Evolutionary conservation across 768 basidiomycete genomes (phyloP).

Genomic region (Naematelia aurantialba): DNA sequence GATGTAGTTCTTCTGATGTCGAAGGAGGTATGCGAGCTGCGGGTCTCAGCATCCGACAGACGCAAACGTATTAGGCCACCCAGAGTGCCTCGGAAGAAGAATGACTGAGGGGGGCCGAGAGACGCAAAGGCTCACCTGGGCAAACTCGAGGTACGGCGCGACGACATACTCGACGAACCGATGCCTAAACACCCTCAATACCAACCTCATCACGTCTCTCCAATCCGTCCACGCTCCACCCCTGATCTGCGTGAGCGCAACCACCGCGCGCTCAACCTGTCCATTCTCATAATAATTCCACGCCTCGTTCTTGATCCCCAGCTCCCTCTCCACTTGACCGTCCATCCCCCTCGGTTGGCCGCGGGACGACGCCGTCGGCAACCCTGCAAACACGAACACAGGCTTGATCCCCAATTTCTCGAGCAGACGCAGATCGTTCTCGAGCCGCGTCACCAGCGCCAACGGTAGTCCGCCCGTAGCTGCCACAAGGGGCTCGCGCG

Average conservation of each 20-base stretch:
- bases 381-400: conserved; percentile 94
- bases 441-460: conserved; percentile 70
- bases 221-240: conserved; percentile 57
- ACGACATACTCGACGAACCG: conserved; percentile 93
- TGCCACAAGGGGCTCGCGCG: conserved; percentile 85
- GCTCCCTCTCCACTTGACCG: conserved; percentile 30
- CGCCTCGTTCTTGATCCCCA: conserved; percentile 57
- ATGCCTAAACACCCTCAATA: conserved; percentile 87
- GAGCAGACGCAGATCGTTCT: conserved; percentile 81
- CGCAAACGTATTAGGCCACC: not conserved
- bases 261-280: conserved; percentile 81
- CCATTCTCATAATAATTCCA: conserved; percentile 93
- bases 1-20: conserved; percentile 87
- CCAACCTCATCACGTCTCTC: conserved; percentile 92
- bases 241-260: conserved; percentile 72
- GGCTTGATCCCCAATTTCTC: conserved; percentile 93
- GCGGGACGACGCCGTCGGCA: conserved; percentile 66
- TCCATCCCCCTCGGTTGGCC: conserved; percentile 62
- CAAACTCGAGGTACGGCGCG: conserved; percentile 91
- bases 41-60: conserved; percentile 12
- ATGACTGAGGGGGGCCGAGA: not conserved
- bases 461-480: conserved; percentile 93
- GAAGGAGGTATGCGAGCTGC: conserved; percentile 89
- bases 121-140: conserved; percentile 66
- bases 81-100: too few relatives aligned